A percentile compares a stretch with the other conserved stretches of the same genome.
These are phyloP conservation scores for Metschnikowia dekortorum DNA, from an alignment of 805 yeast genomes.

Conservation along the genomic window DNA sequence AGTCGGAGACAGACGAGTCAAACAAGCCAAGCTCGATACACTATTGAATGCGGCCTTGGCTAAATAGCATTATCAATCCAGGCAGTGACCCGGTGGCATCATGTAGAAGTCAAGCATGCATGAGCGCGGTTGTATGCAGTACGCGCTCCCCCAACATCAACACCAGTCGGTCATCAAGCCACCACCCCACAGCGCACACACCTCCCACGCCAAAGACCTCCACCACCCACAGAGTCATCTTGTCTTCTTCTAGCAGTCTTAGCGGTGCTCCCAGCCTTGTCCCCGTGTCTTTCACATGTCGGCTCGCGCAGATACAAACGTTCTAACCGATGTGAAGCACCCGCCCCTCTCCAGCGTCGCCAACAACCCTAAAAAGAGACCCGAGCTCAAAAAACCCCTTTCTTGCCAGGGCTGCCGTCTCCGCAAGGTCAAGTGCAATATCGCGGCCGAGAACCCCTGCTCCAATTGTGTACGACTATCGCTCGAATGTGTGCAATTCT, in stretches of 20 bases:
- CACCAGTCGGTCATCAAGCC: not conserved
- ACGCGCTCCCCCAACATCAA: not conserved
- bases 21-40: too few species aligned
- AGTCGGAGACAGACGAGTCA: too few species aligned
- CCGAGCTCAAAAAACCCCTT: constrained; percentile 10
- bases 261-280: not conserved
- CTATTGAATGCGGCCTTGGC: too few species aligned
- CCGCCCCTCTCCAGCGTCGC: not conserved
- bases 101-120: too few species aligned
- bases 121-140: not conserved
- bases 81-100: too few species aligned
- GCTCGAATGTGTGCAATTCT: constrained; percentile 44
- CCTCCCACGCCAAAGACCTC: not conserved
- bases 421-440: constrained; percentile 47
- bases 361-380: not conserved
- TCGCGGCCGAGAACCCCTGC: constrained; percentile 40
- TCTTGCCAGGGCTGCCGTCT: constrained; percentile 39
- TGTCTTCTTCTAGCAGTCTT: not conserved
- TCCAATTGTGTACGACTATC: constrained; percentile 41
- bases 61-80: too few species aligned
- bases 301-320: not conserved
- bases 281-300: constrained; percentile 3
- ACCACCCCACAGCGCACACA: not conserved
- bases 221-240: not conserved
- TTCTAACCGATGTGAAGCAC: not conserved